Evolutionary conservation across 805 yeast genomes (phyloP).

Genomic region (Suhomyces sp.): DNA sequence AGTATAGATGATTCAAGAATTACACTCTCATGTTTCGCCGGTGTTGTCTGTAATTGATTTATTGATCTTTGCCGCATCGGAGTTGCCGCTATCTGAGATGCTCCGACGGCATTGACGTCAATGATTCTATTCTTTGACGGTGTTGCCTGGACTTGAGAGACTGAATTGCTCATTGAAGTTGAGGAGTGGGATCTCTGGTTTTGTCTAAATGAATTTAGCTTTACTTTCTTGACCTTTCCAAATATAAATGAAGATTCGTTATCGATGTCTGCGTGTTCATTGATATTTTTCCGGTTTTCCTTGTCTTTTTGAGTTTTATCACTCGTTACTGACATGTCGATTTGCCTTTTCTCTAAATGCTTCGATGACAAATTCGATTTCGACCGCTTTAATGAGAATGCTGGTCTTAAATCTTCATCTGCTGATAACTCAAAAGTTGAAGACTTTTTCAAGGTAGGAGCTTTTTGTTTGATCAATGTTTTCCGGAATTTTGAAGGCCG

Average conservation of each 20-base stretch:
- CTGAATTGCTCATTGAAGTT: background rate
- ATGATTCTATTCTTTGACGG: slow-evolving; percentile 4
- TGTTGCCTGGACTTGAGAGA: slow-evolving; percentile 10
- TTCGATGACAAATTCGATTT: slow-evolving; percentile 41
- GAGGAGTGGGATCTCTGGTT: background rate
- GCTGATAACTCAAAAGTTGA: slow-evolving; percentile 16
- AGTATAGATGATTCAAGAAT: too few species aligned
- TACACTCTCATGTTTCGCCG: too few species aligned
- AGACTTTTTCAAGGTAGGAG: slow-evolving; percentile 17
- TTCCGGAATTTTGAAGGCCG: slow-evolving; percentile 4
- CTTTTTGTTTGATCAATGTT: slow-evolving; percentile 3
- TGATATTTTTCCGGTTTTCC: background rate
- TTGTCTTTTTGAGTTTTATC: slow-evolving; percentile 1
- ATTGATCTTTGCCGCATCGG: too few species aligned
- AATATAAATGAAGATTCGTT: slow-evolving; percentile 27
- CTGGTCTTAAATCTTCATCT: slow-evolving; percentile 28
- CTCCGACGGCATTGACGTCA: background rate
- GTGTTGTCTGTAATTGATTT: too few species aligned
- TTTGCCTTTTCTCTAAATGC: slow-evolving; percentile 39
- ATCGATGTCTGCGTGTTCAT: background rate
- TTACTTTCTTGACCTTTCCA: slow-evolving; percentile 25
- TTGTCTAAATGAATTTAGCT: too few species aligned
- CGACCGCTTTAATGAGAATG: slow-evolving; percentile 37
- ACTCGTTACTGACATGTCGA: slow-evolving; percentile 30
- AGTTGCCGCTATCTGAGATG: too few species aligned